These are phyloP conservation scores for Coemansia sp. DNA, from an alignment of 192 early-diverging fungal species.

Conservation along the genomic window DNA sequence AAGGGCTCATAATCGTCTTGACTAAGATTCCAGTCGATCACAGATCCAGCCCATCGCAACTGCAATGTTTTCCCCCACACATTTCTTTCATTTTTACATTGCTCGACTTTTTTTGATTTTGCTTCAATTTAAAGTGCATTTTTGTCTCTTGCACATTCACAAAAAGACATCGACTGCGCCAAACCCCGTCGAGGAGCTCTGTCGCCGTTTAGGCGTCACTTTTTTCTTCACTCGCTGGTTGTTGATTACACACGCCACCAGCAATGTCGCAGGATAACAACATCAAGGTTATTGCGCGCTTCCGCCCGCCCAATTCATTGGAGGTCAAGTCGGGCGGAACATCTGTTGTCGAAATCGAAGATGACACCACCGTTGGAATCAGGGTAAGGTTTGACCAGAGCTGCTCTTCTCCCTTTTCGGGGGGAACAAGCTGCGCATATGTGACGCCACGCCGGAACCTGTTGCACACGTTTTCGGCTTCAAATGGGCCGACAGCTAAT, in stretches of 20 bases:
- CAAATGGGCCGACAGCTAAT: neutral
- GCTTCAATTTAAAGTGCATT: neutral
- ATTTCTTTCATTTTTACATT: neutral
- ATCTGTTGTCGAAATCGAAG: constrained; percentile 76
- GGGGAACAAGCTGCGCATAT: neutral
- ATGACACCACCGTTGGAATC: constrained; percentile 56
- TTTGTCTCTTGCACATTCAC: neutral
- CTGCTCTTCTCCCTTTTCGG: neutral
- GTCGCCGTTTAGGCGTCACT: neutral
- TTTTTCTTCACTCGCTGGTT: constrained; percentile 4
- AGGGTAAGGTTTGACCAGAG: constrained; percentile 26
- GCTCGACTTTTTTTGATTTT: neutral
- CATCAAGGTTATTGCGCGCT: constrained; percentile 97
- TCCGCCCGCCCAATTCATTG: constrained; percentile 90
- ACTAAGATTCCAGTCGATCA: neutral
- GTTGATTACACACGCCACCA: neutral
- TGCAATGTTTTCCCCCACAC: neutral
- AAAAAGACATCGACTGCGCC: neutral
- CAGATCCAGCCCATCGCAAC: neutral
- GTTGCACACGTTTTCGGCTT: neutral
- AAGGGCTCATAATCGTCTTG: neutral
- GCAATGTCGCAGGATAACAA: constrained; percentile 71
- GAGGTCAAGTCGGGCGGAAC: constrained; percentile 91
- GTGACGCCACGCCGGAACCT: neutral
- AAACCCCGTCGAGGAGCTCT: neutral